phyloP scores from a whole-genome alignment of 192 early-diverging fungal genomes.

The Backusella westeae region DNA sequence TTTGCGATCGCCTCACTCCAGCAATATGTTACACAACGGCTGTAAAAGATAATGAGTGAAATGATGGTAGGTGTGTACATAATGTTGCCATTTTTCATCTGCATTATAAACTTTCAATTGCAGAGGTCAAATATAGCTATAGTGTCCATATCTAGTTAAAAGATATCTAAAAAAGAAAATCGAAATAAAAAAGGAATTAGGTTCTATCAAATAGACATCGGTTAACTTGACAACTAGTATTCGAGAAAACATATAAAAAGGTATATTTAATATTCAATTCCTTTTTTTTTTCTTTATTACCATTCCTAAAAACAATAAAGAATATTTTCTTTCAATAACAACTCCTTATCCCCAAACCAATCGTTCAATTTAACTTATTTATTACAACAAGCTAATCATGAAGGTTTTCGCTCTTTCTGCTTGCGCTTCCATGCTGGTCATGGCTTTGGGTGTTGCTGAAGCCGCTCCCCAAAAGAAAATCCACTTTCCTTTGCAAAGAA shows the following conservation, averaged over 20 bases:
- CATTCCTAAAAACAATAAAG: neutral
- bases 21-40: neutral
- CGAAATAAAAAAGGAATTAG: neutral
- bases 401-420: neutral
- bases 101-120: neutral
- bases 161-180: neutral
- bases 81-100: neutral
- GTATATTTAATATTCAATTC: neutral
- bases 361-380: neutral
- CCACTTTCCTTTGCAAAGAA: conserved; percentile 14
- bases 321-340: neutral
- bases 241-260: neutral
- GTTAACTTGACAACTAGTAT: neutral
- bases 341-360: neutral
- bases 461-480: neutral
- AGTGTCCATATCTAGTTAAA: neutral
- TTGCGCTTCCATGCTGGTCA: conserved; percentile 1
- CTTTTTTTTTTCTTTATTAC: neutral
- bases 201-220: neutral
- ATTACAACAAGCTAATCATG: neutral
- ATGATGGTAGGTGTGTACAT: neutral
- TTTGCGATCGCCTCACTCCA: neutral
- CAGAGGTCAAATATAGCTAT: neutral
- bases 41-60: neutral
- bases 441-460: neutral